Evolutionary conservation across 1,284 basidiomycete species (phyloP), one percentile per base, ranked within the genome.

Genomic region (Heliocybe sulcata): DNA sequence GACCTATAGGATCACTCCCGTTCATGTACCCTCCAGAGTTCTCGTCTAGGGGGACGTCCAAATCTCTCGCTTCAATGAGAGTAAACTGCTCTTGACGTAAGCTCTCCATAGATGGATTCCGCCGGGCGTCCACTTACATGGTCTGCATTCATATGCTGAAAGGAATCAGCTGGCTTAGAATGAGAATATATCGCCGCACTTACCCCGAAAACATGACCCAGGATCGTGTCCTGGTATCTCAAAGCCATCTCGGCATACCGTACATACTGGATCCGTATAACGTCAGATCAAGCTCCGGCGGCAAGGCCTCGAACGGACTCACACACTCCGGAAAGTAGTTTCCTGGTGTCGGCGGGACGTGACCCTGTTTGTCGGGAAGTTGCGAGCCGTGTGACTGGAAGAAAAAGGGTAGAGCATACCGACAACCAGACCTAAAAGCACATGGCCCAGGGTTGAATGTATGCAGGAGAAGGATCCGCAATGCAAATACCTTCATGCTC

Each of bases 291-390:
- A 47, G 52, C 19, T 8, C 22, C 45, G 47, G 14, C 45, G 23
- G n/a, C 22, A 35, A 35, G 42, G 26, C 48, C 42, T 22, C 54
- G 52, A 33, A 52, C 55, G 19, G 42, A 76, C 84, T 72, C 65
- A 90, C 90, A 70, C 93, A 96, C 72, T 90, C 87, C 42, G 85
- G 81, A 67, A 88, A 94, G 70, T 91, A 98, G 65, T 90, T 89
- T 10, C 83, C 83, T 54, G 83, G 75, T 12, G 90, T 87, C 1
- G 94, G 88, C 6, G 90, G 90, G 35, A 93, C 85, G 69, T 90
- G 87, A 0, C 87, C 85, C 72, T 58, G 33, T 74, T 48, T 69
- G 69, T 9, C 47, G 23, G 12, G 11, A 25, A 29, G 14, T 22
- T 19, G 19, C 11, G 22, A n/a, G 6, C 12, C 47, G 20, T 9